Percentiles rank a stretch among this genome's conserved stretches.
Conservation (phyloP, 2,329 filamentous ascomycete species). For the Xylariaceae sp. region DNA sequence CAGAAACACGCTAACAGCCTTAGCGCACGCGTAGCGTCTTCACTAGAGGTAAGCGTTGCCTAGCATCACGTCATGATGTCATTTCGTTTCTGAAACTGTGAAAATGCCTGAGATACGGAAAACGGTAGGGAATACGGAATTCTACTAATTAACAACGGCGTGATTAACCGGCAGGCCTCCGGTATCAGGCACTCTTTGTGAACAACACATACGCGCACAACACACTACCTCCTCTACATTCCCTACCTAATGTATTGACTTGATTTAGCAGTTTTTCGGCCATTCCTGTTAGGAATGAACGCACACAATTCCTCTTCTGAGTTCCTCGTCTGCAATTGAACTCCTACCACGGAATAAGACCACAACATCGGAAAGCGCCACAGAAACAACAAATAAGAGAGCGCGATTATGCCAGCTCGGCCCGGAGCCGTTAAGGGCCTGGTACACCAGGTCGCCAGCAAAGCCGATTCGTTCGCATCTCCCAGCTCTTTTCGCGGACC, state of each 20-base stretch:
- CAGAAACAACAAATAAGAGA: not conserved
- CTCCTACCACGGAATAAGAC: not conserved
- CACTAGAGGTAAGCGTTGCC: not conserved
- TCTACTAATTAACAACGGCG: not conserved
- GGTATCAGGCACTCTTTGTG: no score
- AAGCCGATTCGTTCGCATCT: slow-evolving; percentile 9
- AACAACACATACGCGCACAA: not conserved
- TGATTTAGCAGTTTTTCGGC: not conserved
- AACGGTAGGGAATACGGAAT: no score
- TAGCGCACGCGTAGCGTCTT: not conserved
- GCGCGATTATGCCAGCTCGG: slow-evolving; percentile 24
- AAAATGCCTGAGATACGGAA: not conserved
- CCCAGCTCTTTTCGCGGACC: slow-evolving; percentile 10
- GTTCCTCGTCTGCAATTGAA: slow-evolving; percentile 6
- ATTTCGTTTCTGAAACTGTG: not conserved
- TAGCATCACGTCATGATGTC: not conserved
- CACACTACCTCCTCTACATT: not conserved
- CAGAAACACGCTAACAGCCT: not conserved
- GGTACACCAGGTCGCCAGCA: slow-evolving; percentile 21
- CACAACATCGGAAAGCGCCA: not conserved
- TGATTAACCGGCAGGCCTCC: not conserved
- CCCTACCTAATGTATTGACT: not conserved
- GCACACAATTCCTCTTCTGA: not conserved
- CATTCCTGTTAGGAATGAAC: not conserved
- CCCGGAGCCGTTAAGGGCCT: slow-evolving; percentile 23